These are phyloP conservation scores for Trametes sp. DNA, from an alignment of 1,284 basidiomycete genomes.

Conservation along the genomic window DNA sequence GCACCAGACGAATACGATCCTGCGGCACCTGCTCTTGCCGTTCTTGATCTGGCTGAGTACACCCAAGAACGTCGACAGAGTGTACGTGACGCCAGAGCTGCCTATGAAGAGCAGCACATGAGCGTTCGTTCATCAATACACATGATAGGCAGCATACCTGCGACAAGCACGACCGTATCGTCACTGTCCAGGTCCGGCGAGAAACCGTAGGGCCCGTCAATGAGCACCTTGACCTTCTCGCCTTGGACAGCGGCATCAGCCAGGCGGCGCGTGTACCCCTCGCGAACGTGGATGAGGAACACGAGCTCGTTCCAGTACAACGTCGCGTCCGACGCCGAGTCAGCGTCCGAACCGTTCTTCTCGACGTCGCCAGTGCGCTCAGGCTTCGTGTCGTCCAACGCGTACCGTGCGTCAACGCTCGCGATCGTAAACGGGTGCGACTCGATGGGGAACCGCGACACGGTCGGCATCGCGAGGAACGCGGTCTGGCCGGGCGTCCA, in stretches of 20 bases:
- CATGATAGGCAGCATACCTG: constrained; percentile 45
- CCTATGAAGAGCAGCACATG: constrained; percentile 38
- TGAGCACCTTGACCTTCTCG: constrained; percentile 47
- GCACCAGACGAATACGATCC: constrained; percentile 55
- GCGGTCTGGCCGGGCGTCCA: constrained; percentile 61
- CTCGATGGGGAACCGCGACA: constrained; percentile 53
- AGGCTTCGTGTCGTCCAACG: neutral
- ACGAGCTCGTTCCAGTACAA: constrained; percentile 49
- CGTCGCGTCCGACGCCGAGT: constrained; percentile 8
- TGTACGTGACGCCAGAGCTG: constrained; percentile 59
- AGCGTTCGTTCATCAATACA: neutral
- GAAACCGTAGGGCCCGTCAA: constrained; percentile 64
- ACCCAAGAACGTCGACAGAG: constrained; percentile 54
- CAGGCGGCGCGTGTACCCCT: constrained; percentile 57
- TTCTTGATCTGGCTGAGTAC: constrained; percentile 44
- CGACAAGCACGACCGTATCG: constrained; percentile 55
- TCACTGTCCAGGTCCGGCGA: constrained; percentile 54
- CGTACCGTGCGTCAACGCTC: constrained; percentile 44
- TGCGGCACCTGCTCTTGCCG: constrained; percentile 40
- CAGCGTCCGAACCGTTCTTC: constrained; percentile 8
- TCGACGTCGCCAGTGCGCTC: constrained; percentile 1
- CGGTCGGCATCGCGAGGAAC: constrained; percentile 52
- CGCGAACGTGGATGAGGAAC: constrained; percentile 58
- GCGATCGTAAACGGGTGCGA: constrained; percentile 64
- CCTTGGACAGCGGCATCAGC: constrained; percentile 42